Conservation (phyloP, 495 filamentous ascomycete species). For the Aeminium ludgeri region DNA sequence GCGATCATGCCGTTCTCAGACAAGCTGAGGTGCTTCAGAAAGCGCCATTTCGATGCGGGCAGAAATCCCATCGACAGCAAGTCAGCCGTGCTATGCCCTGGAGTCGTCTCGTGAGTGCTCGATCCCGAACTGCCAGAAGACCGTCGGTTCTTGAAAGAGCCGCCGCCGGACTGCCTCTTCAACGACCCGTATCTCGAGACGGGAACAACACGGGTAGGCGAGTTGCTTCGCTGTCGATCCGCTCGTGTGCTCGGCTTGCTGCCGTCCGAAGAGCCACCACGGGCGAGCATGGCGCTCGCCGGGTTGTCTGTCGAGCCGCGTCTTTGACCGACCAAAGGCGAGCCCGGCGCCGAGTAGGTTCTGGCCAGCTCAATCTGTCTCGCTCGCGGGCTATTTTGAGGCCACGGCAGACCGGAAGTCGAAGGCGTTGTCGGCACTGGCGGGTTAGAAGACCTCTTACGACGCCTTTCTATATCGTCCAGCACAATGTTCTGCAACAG, state of each 20-base stretch:
- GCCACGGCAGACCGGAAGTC: constrained; percentile 55
- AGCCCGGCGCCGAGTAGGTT: constrained; percentile 45
- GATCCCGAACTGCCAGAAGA: constrained; percentile 91
- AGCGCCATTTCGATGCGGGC: constrained; percentile 80
- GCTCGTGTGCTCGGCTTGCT: constrained; percentile 29
- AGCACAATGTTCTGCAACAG: constrained; percentile 81
- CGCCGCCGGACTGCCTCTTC: constrained; percentile 26
- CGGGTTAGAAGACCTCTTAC: constrained; percentile 69
- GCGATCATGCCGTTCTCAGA: constrained; percentile 79
- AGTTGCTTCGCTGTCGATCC: constrained; percentile 47
- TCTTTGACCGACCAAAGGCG: constrained; percentile 38
- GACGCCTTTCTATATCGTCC: constrained; percentile 85
- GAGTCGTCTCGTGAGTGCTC: constrained; percentile 52
- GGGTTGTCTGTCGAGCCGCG: constrained; percentile 21
- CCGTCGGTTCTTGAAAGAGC: constrained; percentile 54
- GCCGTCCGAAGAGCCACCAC: constrained; percentile 29
- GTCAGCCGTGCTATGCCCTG: constrained; percentile 57
- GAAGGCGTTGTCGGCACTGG: constrained; percentile 43
- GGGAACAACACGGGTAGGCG: constrained; percentile 55
- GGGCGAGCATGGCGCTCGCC: constrained; percentile 31
- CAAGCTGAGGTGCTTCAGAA: constrained; percentile 76
- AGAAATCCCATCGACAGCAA: constrained; percentile 46
- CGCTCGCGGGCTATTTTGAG: constrained; percentile 42
- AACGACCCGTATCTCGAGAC: constrained; percentile 57
- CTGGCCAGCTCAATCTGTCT: constrained; percentile 40